Base-by-base conservation (phyloP, 306 rosid genomes). In the Sindora glabra region DNA sequence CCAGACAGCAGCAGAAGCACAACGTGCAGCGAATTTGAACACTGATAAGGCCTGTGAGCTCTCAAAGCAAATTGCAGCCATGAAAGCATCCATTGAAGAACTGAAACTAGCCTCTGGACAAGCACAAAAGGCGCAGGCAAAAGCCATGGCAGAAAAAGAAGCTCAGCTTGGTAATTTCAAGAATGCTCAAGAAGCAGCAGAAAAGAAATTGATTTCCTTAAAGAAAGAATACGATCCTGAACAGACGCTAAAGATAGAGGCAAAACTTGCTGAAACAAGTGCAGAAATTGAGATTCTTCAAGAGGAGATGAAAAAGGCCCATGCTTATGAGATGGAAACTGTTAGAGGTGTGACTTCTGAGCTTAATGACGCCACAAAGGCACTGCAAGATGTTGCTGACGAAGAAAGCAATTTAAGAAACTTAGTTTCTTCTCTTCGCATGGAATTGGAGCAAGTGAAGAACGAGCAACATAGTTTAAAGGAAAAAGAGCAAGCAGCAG, bases 1-100 rank as follows among this genome's bases (percentile, higher is more conserved):
- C 14, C 95, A 84, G 67, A 71, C 71, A 21, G 90, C 82, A 5
- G 94, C 76, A n/a, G 97, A 90, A 68, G 97, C 94, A 5, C 86
- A 81, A 38, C 82, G 87, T 46, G 68, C 83, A 0, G 89, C 83
- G 0, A 79, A 82, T 8, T 44, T 77, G 1, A 79, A 81, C 66
- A 64, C 83, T 0, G 90, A 87, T 48, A 83, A 85, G 60, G 69
- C 50, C 5, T 24, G 48, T 8, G 85, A 87, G 60, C 75, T 90
- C 23, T 68, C 90, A 0, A 72, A 69, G 70, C 78, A 90, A 73
- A 75, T 82, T 48, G 55, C 76, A 21, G 64, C 46, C 46, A 74
- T 82, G 84, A 79, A 69, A 22, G 75, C 65, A 29, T 81, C 92
- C 3, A 74, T 74, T 46, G 83, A 75, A 47, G 78, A 85, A 44